Base-by-base conservation (phyloP, 2,329 filamentous ascomycete genomes). In the Trichophaea hybrida region DNA sequence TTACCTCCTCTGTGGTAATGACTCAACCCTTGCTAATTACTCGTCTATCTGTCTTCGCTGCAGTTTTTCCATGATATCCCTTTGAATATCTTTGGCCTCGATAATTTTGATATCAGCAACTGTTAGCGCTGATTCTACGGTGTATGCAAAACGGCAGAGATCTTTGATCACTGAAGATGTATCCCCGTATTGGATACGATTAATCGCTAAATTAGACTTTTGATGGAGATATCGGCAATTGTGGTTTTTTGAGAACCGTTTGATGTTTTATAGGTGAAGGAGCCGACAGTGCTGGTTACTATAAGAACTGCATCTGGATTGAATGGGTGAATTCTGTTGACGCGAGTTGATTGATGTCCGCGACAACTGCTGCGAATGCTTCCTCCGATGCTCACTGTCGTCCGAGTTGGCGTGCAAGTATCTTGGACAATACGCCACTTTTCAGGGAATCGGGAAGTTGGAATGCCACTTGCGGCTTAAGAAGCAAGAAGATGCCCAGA, bases 281-380 rank as follows among this genome's bases (percentile, higher is more conserved):
- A n/a, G n/a, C n/a, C n/a, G n/a, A n/a, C n/a, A n/a, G n/a, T n/a
- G n/a, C n/a, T 4, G n/a, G n/a, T n/a, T n/a, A n/a, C n/a, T n/a
- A 15, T 43, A n/a, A 59, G 52, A 40, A 59, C 52, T 12, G n/a
- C 35, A 15, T 56, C 17, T 12, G 52, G 33, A 10, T 59, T 59
- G 5, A 50, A 49, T 0, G 43, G 52, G n/a, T 40, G 38, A 32
- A 59, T 44, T 8, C 52, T 37, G 6, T 31, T 40, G 4, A 33
- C 10, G 13, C 34, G 33, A 17, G n/a, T n/a, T n/a, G n/a, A n/a
- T n/a, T n/a, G n/a, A n/a, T n/a, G n/a, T n/a, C n/a, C n/a, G n/a
- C n/a, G n/a, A n/a, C n/a, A n/a, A n/a, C n/a, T n/a, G n/a, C n/a
- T n/a, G n/a, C n/a, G n/a, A n/a, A n/a, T n/a, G n/a, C n/a, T n/a